Conservation (phyloP, 768 basidiomycete genomes). For the Phylloporus arenicola region DNA sequence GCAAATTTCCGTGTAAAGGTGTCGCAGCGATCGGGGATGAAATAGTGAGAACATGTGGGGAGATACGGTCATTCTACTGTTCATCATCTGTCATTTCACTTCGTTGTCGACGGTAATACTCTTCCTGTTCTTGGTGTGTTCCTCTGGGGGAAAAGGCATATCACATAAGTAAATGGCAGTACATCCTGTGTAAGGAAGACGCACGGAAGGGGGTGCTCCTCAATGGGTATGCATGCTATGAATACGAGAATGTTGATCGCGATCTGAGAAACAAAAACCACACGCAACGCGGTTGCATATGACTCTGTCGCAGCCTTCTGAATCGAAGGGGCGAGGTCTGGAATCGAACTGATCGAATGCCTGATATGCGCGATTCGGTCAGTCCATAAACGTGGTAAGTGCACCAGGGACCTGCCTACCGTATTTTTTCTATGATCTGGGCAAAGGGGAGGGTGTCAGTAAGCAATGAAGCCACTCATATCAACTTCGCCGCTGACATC, state of each 20-base stretch:
- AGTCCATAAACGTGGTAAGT: slow-evolving; percentile 12
- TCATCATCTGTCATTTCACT: slow-evolving; percentile 14
- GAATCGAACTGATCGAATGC: slow-evolving; percentile 70
- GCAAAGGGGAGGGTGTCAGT: slow-evolving; percentile 19
- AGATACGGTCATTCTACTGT: slow-evolving; percentile 13
- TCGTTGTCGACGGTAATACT: slow-evolving; percentile 44
- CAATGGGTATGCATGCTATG: slow-evolving; percentile 66
- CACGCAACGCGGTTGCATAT: slow-evolving; percentile 73
- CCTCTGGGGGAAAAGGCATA: slow-evolving; percentile 37
- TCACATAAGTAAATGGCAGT: slow-evolving; percentile 13
- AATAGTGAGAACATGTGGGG: slow-evolving; percentile 7
- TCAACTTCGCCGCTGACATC: slow-evolving; percentile 48
- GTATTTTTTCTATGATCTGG: slow-evolving; percentile 70
- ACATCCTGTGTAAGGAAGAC: slow-evolving; percentile 8
- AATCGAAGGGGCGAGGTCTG: slow-evolving; percentile 48
- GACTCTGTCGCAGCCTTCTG: slow-evolving; percentile 64
- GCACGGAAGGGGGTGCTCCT: slow-evolving; percentile 61
- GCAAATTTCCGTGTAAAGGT: slow-evolving; percentile 25
- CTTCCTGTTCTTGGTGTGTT: slow-evolving; percentile 57
- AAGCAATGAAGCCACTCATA: slow-evolving; percentile 19
- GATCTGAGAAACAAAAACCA: slow-evolving; percentile 78
- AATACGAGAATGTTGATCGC: slow-evolving; percentile 63
- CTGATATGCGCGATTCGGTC: slow-evolving; percentile 32
- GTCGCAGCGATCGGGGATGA: slow-evolving; percentile 12
- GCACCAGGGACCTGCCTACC: slow-evolving; percentile 34